Evolutionary conservation across 2,329 filamentous ascomycete species (phyloP), one percentile per base, ranked within the genome.

Genomic region (Fusarium irregulare): DNA sequence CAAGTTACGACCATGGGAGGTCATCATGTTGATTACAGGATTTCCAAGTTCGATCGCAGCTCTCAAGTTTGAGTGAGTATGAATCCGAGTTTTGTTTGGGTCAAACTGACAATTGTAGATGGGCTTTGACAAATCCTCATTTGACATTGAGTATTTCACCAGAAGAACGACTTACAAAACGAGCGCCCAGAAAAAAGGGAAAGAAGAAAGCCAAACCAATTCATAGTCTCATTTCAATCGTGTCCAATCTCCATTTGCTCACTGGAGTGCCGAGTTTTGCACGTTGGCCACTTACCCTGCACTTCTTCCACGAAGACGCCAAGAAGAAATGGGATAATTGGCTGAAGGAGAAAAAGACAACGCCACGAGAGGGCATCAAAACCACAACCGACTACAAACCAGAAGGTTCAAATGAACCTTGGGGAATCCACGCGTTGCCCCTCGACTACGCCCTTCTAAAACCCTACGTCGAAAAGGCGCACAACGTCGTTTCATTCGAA

Each of bases 101-200:
- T 41, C 59, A 54, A 14, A 28, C 50, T 70, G 11, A 63, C 16
- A 11, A 47, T 32, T 46, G 4, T 41, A 95, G 93, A 84, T 98
- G 95, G 95, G 94, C 95, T 41, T 91, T 97, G 85, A 93, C 93
- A 71, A 94, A 98, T 77, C 89, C 94, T 3, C 92, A 96, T 76
- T 79, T 91, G 34, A 94, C 94, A 7, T 83, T 91, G 34, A 94
- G 97, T 77, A 93, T 97, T 60, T 86, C 91, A 14, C 80, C 85
- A 14, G 84, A 86, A 32, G 85, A 88, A 42, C 85, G 90, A n/a
- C 83, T 92, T 37, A 83, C 86, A 3, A 76, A 85, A 49, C 79
- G 87, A 73, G 87, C 81, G 1, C 78, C 80, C 56, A 82, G 76
- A 53, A 59, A 57, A 54, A 90, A 88, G 77, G 80, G 80, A 53